Evolutionary conservation across 2,329 filamentous ascomycete species (phyloP).

Genomic region (Rutstroemia sp.): DNA sequence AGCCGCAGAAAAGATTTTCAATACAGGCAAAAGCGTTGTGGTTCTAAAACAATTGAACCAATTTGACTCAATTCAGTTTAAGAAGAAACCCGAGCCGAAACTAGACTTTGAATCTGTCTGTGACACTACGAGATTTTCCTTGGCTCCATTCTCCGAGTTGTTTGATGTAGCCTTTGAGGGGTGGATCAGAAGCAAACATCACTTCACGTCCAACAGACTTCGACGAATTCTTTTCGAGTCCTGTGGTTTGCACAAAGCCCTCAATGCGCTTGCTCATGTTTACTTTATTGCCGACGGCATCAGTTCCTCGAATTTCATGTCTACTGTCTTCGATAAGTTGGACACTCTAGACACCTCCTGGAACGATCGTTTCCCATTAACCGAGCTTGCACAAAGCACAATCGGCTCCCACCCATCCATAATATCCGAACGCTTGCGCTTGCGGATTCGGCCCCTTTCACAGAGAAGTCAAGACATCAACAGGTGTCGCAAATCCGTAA

Average conservation of each 20-base stretch:
- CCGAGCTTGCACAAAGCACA: slow-evolving; percentile 66
- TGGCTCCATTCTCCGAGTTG: slow-evolving; percentile 67
- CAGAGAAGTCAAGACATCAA: slow-evolving; percentile 36
- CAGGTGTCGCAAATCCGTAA: slow-evolving; percentile 50
- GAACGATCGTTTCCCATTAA: slow-evolving; percentile 77
- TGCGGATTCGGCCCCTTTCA: slow-evolving; percentile 41
- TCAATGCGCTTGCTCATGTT: slow-evolving; percentile 62
- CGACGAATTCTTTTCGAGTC: slow-evolving; percentile 58
- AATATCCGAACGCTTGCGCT: slow-evolving; percentile 54
- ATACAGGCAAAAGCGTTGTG: slow-evolving; percentile 79
- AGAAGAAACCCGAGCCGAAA: slow-evolving; percentile 34
- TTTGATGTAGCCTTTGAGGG: slow-evolving; percentile 63
- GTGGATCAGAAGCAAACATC: slow-evolving; percentile 73
- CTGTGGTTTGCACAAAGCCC: slow-evolving; percentile 57
- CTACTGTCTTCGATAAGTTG: slow-evolving; percentile 66
- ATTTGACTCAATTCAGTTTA: slow-evolving; percentile 33
- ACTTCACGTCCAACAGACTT: slow-evolving; percentile 59
- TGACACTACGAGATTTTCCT: slow-evolving; percentile 34
- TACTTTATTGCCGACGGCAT: slow-evolving; percentile 74
- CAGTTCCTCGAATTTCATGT: slow-evolving; percentile 56
- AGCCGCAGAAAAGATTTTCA: slow-evolving; percentile 67
- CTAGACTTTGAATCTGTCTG: slow-evolving; percentile 54
- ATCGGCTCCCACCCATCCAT: slow-evolving; percentile 48
- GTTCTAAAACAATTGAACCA: slow-evolving; percentile 68
- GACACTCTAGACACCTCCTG: slow-evolving; percentile 54